Conservation (phyloP, 192 early-diverging fungal genomes). For the Linnemannia zychae region DNA sequence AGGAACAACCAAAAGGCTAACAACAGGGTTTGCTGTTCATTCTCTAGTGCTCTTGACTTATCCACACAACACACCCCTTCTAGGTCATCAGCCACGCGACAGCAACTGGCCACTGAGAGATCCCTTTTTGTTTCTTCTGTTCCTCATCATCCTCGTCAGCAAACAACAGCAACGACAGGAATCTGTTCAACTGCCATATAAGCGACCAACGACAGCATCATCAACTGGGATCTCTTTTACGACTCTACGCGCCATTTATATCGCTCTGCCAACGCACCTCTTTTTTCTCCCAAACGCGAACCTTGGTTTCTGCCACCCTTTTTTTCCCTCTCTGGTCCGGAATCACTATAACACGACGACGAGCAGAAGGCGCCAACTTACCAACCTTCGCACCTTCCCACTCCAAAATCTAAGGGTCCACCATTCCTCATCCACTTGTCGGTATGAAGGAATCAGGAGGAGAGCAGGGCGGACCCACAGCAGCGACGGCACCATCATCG, state of each 20-base stretch:
- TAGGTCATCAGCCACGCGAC: constrained; percentile 6
- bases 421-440: background rate
- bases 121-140: background rate
- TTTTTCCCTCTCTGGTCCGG: background rate
- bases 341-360: background rate
- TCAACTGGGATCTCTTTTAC: background rate
- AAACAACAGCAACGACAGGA: background rate
- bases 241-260: background rate
- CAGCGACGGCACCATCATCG: constrained; percentile 1
- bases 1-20: background rate
- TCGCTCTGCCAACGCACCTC: background rate
- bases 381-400: background rate
- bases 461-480: constrained; percentile 19
- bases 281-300: background rate
- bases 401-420: background rate
- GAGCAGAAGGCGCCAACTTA: background rate
- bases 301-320: background rate
- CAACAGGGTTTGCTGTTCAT: background rate
- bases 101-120: background rate
- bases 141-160: background rate
- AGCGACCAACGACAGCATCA: background rate
- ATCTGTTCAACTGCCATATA: background rate
- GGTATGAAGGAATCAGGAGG: constrained; percentile 28
- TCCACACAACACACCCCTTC: background rate
- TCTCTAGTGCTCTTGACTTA: background rate